Percentiles rank a stretch among this genome's conserved stretches.
Conservation (phyloP, 192 early-diverging fungal species). For the Gryganskiella cystojenkinii region DNA sequence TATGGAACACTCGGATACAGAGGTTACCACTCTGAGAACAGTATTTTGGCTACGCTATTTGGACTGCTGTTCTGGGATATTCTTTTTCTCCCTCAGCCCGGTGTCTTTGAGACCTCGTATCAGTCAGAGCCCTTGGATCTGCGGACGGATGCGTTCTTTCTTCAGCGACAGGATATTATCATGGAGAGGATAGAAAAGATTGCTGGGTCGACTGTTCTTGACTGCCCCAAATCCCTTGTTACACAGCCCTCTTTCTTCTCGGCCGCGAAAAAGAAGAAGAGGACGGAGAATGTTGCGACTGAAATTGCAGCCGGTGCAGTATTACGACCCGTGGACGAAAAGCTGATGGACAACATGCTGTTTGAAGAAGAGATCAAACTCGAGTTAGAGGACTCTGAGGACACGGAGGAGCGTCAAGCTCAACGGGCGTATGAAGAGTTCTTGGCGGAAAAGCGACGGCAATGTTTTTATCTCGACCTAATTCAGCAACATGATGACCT, state of each 20-base stretch:
- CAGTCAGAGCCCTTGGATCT: conserved; percentile 77
- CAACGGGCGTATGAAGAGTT: conserved; percentile 10
- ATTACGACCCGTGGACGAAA: conserved; percentile 1
- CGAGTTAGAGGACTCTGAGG: conserved; percentile 53
- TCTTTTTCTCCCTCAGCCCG: conserved; percentile 68
- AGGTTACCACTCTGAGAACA: conserved; percentile 75
- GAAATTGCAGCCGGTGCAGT: not conserved
- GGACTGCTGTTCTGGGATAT: conserved; percentile 78
- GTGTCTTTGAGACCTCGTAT: conserved; percentile 77
- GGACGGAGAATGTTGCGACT: not conserved
- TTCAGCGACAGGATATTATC: conserved; percentile 34
- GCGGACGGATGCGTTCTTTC: conserved; percentile 69
- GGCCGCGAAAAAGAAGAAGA: not conserved
- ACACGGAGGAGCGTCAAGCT: conserved; percentile 49
- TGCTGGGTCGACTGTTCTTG: conserved; percentile 27
- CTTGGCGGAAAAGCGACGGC: conserved; percentile 18
- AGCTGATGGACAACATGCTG: not conserved
- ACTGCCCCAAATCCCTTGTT: not conserved
- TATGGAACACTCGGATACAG: conserved; percentile 70
- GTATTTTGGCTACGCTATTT: conserved; percentile 68
- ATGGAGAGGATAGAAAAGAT: conserved; percentile 37
- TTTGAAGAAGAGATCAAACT: conserved; percentile 21
- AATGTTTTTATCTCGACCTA: conserved; percentile 48
- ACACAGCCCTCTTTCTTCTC: not conserved
- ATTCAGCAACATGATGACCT: conserved; percentile 51